Conservation (phyloP, 805 yeast species). For the Lipomyces spencermartinsiae region DNA sequence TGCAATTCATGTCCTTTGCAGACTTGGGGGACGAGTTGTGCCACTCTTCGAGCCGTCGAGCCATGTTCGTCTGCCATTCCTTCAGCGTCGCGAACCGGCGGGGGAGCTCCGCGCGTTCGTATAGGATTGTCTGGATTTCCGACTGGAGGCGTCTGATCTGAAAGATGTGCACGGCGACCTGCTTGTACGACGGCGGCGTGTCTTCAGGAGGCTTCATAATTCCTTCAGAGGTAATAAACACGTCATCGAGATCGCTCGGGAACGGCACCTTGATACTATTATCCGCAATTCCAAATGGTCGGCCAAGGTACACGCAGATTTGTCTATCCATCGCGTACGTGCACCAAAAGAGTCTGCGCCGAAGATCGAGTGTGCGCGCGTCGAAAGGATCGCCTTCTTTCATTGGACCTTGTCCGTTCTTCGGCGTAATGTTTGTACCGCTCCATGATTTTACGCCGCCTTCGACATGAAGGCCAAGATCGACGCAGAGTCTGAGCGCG, state of each 20-base stretch:
- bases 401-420: conserved; percentile 26
- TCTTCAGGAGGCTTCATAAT: conserved; percentile 38
- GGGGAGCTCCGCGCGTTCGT: conserved; percentile 75
- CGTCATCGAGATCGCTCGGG: conserved; percentile 79
- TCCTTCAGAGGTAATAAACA: conserved; percentile 55
- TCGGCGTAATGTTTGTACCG: conserved; percentile 37
- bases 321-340: conserved; percentile 86
- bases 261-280: conserved; percentile 72
- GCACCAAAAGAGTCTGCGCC: conserved; percentile 87
- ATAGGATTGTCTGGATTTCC: conserved; percentile 72
- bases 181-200: conserved; percentile 61
- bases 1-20: conserved; percentile 68
- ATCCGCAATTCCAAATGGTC: conserved; percentile 90
- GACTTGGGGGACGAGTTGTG: conserved; percentile 60
- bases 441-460: conserved; percentile 42
- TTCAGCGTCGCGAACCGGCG: conserved; percentile 58
- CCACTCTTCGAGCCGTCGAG: conserved; percentile 67
- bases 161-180: conserved; percentile 70
- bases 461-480: conserved; percentile 83
- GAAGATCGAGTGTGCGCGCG: conserved; percentile 66
- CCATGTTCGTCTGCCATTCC: conserved; percentile 68
- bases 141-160: conserved; percentile 76
- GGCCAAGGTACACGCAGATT: conserved; percentile 80
- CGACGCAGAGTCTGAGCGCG: conserved; percentile 79
- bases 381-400: conserved; percentile 45